Conservation (phyloP, 768 basidiomycete species). For the Nevesoporus exiguus region DNA sequence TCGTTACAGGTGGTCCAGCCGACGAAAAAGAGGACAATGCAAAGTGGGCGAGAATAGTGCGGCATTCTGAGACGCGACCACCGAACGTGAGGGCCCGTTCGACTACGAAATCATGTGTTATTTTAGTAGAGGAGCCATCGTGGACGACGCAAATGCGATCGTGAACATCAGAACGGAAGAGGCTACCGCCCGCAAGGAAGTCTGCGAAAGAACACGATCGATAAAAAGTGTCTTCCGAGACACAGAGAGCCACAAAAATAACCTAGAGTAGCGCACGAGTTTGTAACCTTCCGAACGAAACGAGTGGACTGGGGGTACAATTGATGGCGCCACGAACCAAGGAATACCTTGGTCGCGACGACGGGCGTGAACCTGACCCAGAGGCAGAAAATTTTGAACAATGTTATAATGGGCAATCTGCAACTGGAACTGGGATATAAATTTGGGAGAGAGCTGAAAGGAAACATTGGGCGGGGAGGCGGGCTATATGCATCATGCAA, state of each 20-base stretch:
- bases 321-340: not conserved
- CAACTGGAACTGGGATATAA: too few relatives aligned
- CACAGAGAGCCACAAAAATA: not conserved
- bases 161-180: slow-evolving; percentile 10
- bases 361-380: not conserved
- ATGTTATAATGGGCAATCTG: not conserved
- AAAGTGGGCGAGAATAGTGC: not conserved
- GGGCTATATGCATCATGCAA: too few relatives aligned
- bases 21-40: not conserved
- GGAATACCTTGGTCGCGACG: not conserved
- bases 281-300: slow-evolving; percentile 6
- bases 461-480: not conserved
- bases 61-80: not conserved
- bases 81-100: not conserved
- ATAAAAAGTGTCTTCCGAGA: slow-evolving; percentile 1
- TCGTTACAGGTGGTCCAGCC: not conserved
- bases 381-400: not conserved
- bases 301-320: not conserved
- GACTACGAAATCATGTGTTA: too few relatives aligned
- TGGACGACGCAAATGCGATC: slow-evolving; percentile 6
- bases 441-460: not conserved
- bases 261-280: slow-evolving; percentile 10
- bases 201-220: slow-evolving; percentile 17
- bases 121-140: slow-evolving; percentile 5
- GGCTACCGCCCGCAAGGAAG: not conserved